Percentiles rank a stretch among this genome's conserved stretches.
Conservation (phyloP, 306 rosid genomes). For the Aeschynomene evenia region DNA sequence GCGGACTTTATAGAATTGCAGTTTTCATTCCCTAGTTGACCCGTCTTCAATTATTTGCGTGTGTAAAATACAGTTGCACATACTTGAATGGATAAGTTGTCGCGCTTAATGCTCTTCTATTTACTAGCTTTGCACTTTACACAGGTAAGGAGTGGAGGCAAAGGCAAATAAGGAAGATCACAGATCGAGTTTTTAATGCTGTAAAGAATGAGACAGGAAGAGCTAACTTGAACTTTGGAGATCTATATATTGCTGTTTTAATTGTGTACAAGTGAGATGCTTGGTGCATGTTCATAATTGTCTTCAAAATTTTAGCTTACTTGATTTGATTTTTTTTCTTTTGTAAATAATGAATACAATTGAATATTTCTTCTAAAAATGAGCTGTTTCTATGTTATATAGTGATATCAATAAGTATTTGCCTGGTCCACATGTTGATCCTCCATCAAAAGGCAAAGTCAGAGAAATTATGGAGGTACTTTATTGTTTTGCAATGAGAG, state of each 20-base stretch:
- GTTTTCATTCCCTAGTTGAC: neutral
- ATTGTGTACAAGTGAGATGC: constrained; percentile 81
- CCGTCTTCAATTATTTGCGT: neutral
- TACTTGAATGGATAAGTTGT: neutral
- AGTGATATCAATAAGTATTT: constrained; percentile 83
- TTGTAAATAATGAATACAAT: neutral
- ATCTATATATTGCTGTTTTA: constrained; percentile 77
- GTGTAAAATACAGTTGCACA: neutral
- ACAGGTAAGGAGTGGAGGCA: constrained; percentile 77
- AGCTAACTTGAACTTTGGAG: constrained; percentile 60
- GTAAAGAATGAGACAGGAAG: constrained; percentile 31
- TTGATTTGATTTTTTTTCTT: neutral
- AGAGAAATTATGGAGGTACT: constrained; percentile 60
- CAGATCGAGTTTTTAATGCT: constrained; percentile 52
- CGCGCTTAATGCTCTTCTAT: neutral
- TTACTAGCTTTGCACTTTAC: constrained; percentile 8
- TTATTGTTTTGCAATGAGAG: constrained; percentile 23
- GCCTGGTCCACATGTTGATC: constrained; percentile 85
- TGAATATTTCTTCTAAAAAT: neutral
- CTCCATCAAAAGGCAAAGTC: constrained; percentile 65
- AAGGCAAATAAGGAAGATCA: constrained; percentile 57
- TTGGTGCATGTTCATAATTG: neutral
- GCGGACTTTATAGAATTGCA: neutral
- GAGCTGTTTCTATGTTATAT: constrained; percentile 29
- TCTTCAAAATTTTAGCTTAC: neutral